Conservation (phyloP, 345 rosid genomes). For the Hevea brasiliensis region DNA sequence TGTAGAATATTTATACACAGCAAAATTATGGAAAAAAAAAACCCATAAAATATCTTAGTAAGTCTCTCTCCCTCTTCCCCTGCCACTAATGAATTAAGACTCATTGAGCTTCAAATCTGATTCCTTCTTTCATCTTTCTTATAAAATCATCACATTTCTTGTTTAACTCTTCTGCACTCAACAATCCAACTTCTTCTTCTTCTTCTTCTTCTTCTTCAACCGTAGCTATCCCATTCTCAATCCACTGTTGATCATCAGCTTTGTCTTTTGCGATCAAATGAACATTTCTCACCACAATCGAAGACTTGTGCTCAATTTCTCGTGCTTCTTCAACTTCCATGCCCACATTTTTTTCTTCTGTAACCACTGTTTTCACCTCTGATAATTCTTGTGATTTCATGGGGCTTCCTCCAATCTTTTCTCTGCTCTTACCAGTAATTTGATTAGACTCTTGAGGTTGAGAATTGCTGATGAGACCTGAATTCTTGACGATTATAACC, state of each 20-base stretch:
- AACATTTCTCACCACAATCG: slow-evolving; percentile 1
- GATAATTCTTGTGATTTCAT: too few relatives aligned
- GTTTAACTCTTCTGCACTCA: slow-evolving; percentile 62
- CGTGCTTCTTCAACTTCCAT: slow-evolving; percentile 21
- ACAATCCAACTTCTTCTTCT: slow-evolving; percentile 15
- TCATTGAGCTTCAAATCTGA: slow-evolving; percentile 29
- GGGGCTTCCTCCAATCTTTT: too few relatives aligned
- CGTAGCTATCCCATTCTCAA: not conserved
- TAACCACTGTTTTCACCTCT: too few relatives aligned
- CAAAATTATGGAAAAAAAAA: not conserved
- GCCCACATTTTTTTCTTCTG: not conserved
- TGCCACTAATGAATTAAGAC: too few relatives aligned
- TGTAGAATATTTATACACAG: not conserved
- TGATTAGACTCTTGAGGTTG: slow-evolving; percentile 2
- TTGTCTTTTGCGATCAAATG: slow-evolving; percentile 19
- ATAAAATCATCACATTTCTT: slow-evolving; percentile 74
- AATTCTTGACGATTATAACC: slow-evolving; percentile 43
- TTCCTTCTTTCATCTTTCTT: slow-evolving; percentile 48
- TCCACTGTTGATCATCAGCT: slow-evolving; percentile 16
- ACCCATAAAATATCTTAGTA: too few relatives aligned
- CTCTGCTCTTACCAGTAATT: not conserved
- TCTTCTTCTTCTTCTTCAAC: slow-evolving; percentile 21
- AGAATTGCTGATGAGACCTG: slow-evolving; percentile 35
- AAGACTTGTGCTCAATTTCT: slow-evolving; percentile 2
- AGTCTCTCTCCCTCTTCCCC: not conserved